Conservation (phyloP, 805 yeast genomes). For the Metschnikowia proteae region DNA sequence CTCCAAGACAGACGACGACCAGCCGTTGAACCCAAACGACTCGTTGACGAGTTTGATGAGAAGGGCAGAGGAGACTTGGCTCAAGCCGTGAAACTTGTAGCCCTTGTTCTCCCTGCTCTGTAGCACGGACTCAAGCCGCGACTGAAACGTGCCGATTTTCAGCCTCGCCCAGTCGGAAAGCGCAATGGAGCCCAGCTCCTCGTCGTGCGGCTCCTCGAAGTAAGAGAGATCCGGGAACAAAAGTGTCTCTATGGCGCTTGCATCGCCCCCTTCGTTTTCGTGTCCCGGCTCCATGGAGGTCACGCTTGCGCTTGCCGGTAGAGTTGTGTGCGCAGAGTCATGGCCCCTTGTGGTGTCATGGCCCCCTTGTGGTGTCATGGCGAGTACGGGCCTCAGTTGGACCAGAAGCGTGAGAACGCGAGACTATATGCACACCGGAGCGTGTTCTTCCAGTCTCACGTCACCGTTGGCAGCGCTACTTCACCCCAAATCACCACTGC, state of each 20-base stretch:
- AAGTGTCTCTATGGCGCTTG: conserved; percentile 4
- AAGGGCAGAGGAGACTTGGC: conserved; percentile 10
- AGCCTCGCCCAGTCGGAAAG: conserved; percentile 40
- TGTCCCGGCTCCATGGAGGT: no score
- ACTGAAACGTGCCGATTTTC: conserved; percentile 47
- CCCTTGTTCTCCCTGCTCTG: conserved; percentile 15
- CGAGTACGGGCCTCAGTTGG: no score
- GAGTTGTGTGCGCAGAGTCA: no score
- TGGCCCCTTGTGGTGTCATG: no score
- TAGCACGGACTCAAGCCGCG: conserved; percentile 40
- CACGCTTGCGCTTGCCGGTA: no score
- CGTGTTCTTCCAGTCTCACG: neutral
- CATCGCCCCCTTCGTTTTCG: neutral
- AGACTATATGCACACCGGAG: neutral
- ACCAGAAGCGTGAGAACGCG: neutral
- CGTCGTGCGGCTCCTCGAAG: conserved; percentile 15
- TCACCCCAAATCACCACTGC: neutral
- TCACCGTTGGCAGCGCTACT: neutral
- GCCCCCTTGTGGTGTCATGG: no score
- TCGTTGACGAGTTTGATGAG: conserved; percentile 43
- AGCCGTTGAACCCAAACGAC: conserved; percentile 54
- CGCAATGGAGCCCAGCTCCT: conserved; percentile 2
- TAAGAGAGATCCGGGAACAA: conserved; percentile 24
- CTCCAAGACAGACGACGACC: conserved; percentile 45
- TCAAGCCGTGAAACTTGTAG: neutral